Evolutionary conservation across 495 filamentous ascomycete species (phyloP).

Genomic region (Bryoglossum gracile): DNA sequence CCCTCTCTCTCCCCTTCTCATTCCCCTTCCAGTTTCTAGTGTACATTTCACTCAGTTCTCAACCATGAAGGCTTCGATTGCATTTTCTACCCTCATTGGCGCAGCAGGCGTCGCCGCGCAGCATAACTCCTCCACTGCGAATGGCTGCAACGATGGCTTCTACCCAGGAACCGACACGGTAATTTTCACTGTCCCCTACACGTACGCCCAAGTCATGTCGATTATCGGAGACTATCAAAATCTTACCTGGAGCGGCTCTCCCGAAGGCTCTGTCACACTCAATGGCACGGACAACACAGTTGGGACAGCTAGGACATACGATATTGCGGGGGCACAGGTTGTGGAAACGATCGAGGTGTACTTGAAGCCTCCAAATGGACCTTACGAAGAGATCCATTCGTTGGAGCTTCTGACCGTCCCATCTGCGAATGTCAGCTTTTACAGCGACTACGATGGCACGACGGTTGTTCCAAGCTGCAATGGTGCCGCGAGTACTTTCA

Average conservation of each 20-base stretch:
- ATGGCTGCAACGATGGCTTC: slow-evolving; percentile 11
- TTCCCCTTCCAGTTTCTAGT: background rate
- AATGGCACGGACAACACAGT: slow-evolving; percentile 15
- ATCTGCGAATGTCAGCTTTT: slow-evolving; percentile 9
- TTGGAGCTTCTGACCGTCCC: slow-evolving; percentile 8
- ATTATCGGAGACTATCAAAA: slow-evolving; percentile 14
- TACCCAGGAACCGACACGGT: slow-evolving; percentile 2
- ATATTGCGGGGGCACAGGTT: slow-evolving; percentile 6
- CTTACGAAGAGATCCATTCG: slow-evolving; percentile 11
- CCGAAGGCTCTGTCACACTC: slow-evolving; percentile 6
- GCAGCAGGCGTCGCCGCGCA: background rate
- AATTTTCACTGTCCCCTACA: slow-evolving; percentile 9
- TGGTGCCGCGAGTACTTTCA: slow-evolving; percentile 6
- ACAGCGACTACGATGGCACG: slow-evolving; percentile 13
- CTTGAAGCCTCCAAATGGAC: slow-evolving; percentile 11
- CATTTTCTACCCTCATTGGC: background rate
- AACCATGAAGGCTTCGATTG: background rate
- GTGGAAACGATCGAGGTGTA: slow-evolving; percentile 8
- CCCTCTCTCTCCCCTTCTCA: background rate
- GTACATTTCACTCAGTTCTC: no score
- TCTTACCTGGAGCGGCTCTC: slow-evolving; percentile 13
- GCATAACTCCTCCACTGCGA: slow-evolving; percentile 1
- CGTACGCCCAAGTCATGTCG: slow-evolving; percentile 13
- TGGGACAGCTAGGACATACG: slow-evolving; percentile 11
- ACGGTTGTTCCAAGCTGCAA: slow-evolving; percentile 9